Evolutionary conservation across 1,284 basidiomycete genomes (phyloP).

Genomic region (Pseudomicrostroma phylloplanum): DNA sequence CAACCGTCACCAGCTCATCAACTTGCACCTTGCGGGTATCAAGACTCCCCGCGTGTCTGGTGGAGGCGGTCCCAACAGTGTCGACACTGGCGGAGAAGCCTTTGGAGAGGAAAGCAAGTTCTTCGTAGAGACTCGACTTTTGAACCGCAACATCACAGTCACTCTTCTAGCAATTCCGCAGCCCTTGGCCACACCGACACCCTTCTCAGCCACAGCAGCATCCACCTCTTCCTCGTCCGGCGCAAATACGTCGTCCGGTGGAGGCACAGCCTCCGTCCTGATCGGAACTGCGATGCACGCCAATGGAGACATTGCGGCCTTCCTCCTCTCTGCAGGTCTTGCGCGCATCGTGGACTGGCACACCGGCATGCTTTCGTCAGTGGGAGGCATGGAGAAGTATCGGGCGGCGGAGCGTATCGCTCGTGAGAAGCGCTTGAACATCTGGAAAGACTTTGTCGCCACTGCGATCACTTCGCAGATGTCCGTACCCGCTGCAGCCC

Average conservation of each 20-base stretch:
- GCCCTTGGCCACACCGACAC: conserved; percentile 60
- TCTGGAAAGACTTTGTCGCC: conserved; percentile 63
- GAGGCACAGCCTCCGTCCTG: conserved; percentile 62
- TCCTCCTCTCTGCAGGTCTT: conserved; percentile 74
- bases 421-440: conserved; percentile 70
- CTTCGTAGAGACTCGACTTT: conserved; percentile 84
- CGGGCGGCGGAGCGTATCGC: conserved; percentile 76
- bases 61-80: conserved; percentile 32
- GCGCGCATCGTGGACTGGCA: conserved; percentile 96
- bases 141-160: conserved; percentile 81
- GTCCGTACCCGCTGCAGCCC: conserved; percentile 23
- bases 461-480: conserved; percentile 3
- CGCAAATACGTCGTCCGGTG: background rate
- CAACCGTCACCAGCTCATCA: conserved; percentile 78
- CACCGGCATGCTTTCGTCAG: conserved; percentile 77
- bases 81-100: conserved; percentile 27
- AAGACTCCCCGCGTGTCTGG: conserved; percentile 38
- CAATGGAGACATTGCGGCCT: conserved; percentile 87
- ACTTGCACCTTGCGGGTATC: conserved; percentile 52
- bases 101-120: conserved; percentile 68
- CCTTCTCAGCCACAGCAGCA: conserved; percentile 58
- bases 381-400: conserved; percentile 56
- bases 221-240: conserved; percentile 13
- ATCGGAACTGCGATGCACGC: conserved; percentile 89
- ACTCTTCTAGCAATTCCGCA: conserved; percentile 76